Conservation (phyloP, 2,329 filamentous ascomycete genomes). For the Fusarium sp. region DNA sequence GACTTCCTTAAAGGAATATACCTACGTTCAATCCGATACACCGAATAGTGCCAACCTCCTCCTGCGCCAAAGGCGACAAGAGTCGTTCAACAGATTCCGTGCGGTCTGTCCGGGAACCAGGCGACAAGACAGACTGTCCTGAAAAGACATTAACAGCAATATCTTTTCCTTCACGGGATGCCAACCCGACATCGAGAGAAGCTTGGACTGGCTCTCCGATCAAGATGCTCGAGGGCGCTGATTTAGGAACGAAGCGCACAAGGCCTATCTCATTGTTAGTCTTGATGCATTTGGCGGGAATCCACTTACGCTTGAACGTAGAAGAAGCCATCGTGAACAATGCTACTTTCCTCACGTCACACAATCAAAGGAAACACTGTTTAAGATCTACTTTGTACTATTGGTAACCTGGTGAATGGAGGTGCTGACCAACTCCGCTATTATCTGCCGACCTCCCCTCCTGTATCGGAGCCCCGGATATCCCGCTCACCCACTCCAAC, state of each 20-base stretch:
- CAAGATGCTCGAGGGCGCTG: not conserved
- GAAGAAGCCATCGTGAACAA: not conserved
- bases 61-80: not conserved
- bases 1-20: accelerated
- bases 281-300: accelerated
- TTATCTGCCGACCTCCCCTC: not conserved
- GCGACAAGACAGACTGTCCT: not conserved
- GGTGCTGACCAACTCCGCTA: not conserved
- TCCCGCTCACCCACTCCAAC: not conserved
- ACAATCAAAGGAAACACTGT: no score
- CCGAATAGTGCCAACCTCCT: not conserved
- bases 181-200: not conserved
- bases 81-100: not conserved
- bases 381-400: no score
- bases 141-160: not conserved
- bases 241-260: constrained; percentile 9
- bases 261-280: not conserved
- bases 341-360: no score
- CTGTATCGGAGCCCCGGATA: constrained; percentile 14
- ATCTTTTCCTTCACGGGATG: not conserved
- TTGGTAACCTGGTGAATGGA: not conserved
- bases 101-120: not conserved
- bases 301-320: not conserved
- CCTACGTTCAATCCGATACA: not conserved
- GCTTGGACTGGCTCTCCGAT: not conserved